Percentiles rank a stretch among this genome's conserved stretches.
Evolutionary conservation across 371 early-diverging fungal species (phyloP).

Genomic region (Mortierella sp.): DNA sequence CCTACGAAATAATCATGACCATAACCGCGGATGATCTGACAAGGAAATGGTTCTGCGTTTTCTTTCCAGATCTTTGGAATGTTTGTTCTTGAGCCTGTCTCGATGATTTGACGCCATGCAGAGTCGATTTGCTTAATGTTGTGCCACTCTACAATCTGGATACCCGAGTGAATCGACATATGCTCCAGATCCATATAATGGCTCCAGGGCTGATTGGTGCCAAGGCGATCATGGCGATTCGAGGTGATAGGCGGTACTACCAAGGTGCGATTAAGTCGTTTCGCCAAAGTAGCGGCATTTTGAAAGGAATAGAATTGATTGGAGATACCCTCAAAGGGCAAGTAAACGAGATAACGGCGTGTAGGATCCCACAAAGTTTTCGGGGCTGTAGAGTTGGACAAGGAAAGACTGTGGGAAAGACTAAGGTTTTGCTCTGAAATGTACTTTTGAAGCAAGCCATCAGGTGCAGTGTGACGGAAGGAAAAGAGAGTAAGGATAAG

Average conservation of each 20-base stretch:
- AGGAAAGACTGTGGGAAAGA: neutral
- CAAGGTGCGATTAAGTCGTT: conserved; percentile 50
- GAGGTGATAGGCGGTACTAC: conserved; percentile 53
- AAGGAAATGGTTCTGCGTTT: conserved; percentile 30
- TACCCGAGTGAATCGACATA: conserved; percentile 27
- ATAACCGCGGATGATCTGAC: conserved; percentile 43
- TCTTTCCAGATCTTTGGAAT: conserved; percentile 31
- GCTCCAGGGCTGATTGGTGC: conserved; percentile 48
- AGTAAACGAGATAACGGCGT: conserved; percentile 30
- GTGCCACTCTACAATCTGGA: conserved; percentile 43
- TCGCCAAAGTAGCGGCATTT: conserved; percentile 43
- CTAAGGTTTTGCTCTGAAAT: neutral
- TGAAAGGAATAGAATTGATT: conserved; percentile 53
- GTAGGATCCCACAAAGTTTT: conserved; percentile 36
- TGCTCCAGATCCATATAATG: conserved; percentile 48
- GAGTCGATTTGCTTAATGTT: conserved; percentile 34
- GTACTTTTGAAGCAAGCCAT: conserved; percentile 10
- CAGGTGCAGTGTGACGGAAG: conserved; percentile 7
- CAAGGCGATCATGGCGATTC: conserved; percentile 50
- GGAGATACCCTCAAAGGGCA: conserved; percentile 54
- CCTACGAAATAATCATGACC: conserved; percentile 43
- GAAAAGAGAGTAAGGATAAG: conserved; percentile 12
- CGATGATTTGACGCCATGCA: conserved; percentile 14
- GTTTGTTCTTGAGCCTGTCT: conserved; percentile 20
- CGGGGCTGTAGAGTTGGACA: conserved; percentile 7